phyloP scores from a whole-genome alignment of 2,329 filamentous ascomycete genomes.

The Aspergillus intermedius region DNA sequence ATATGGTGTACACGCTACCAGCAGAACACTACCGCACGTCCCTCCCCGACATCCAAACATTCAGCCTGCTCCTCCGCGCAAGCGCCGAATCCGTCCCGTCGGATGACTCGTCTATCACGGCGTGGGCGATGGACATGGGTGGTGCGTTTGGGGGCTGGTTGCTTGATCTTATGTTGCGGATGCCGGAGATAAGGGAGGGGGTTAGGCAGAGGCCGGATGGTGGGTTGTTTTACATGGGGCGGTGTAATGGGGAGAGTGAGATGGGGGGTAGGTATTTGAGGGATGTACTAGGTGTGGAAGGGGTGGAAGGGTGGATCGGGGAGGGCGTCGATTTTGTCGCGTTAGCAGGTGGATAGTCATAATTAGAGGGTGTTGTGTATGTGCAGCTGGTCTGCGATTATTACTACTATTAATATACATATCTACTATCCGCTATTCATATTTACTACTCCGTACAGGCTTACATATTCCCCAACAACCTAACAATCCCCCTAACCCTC shows the following conservation, averaged over 20 bases:
- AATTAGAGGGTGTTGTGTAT: background rate
- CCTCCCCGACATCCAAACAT: constrained; percentile 19
- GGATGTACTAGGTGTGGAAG: constrained; percentile 19
- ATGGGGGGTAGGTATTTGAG: constrained; percentile 18
- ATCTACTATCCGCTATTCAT: background rate
- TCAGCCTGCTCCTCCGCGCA: constrained; percentile 30
- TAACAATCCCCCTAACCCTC: constrained; percentile 30
- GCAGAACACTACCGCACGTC: constrained; percentile 30
- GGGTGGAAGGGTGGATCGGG: constrained; percentile 18
- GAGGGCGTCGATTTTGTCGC: constrained; percentile 13
- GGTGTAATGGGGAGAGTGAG: constrained; percentile 13
- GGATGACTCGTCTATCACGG: constrained; percentile 29
- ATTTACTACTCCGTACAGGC: background rate
- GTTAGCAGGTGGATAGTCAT: too few species aligned
- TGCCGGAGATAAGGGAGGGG: constrained; percentile 21
- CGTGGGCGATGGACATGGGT: constrained; percentile 28
- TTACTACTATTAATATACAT: background rate
- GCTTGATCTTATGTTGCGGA: constrained; percentile 26
- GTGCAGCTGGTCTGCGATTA: background rate
- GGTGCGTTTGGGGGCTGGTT: constrained; percentile 29
- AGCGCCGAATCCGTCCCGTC: constrained; percentile 33
- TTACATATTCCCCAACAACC: constrained; percentile 34
- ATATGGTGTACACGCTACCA: constrained; percentile 21
- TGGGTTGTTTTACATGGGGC: constrained; percentile 22
- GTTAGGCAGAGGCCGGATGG: constrained; percentile 9